phyloP scores from a whole-genome alignment of 2,329 filamentous ascomycete genomes.

The Sclerotinia borealis region DNA sequence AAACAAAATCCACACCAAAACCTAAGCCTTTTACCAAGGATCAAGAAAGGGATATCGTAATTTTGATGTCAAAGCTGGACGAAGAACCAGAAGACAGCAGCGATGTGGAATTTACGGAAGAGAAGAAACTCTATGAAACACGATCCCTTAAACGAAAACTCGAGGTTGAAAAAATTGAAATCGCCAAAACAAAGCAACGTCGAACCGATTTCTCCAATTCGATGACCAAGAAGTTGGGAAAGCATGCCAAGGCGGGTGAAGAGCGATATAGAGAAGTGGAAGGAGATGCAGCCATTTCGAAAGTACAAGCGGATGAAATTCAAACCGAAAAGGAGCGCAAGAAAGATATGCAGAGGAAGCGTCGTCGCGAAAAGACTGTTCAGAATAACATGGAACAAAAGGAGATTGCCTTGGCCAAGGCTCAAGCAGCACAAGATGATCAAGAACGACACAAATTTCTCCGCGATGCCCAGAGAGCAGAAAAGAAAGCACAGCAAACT shows the following conservation, averaged over 20 bases:
- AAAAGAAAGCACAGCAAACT: constrained; percentile 88
- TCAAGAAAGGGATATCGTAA: constrained; percentile 64
- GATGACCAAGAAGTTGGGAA: constrained; percentile 56
- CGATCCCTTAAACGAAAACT: constrained; percentile 60
- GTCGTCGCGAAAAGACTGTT: constrained; percentile 91
- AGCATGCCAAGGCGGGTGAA: constrained; percentile 65
- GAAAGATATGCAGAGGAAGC: constrained; percentile 98
- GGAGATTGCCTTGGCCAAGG: constrained; percentile 72
- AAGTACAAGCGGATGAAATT: constrained; percentile 85
- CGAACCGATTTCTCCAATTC: constrained; percentile 52
- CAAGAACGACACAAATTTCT: constrained; percentile 74
- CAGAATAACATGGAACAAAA: constrained; percentile 88
- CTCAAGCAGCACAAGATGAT: constrained; percentile 73
- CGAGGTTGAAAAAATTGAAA: constrained; percentile 59
- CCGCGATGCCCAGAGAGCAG: constrained; percentile 80
- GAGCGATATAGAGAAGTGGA: constrained; percentile 70
- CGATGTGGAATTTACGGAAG: constrained; percentile 47
- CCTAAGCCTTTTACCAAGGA: constrained; percentile 47
- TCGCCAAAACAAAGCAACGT: constrained; percentile 56
- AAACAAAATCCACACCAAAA: constrained; percentile 47
- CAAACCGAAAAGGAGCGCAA: constrained; percentile 97
- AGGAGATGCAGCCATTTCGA: constrained; percentile 73
- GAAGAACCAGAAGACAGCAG: constrained; percentile 51
- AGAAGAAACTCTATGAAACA: constrained; percentile 49
- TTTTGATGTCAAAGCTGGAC: constrained; percentile 55